Base-by-base conservation (phyloP, 768 basidiomycete species). In the Cystobasidium ongulense region DNA sequence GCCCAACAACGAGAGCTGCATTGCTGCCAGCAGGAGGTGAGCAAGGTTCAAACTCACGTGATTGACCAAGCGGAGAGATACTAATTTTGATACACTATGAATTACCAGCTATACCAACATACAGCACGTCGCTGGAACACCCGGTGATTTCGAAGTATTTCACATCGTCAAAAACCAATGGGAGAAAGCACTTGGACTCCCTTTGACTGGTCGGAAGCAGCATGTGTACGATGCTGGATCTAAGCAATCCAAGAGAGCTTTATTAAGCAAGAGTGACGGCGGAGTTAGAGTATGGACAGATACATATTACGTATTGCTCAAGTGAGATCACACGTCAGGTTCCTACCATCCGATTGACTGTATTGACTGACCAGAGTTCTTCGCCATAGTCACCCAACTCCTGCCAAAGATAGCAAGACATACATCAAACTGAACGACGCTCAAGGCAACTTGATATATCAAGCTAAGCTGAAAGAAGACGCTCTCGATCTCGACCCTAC, bases 301-400 rank as follows among this genome's bases (percentile, higher is more conserved):
- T 76, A 85, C 85, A 41, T 96, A 98, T 81, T 95, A 89, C 81
- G 92, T 94, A 1, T 84, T 92, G 50, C 82, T 95, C 83, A 91
- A 95, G 81, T 89, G 63, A 71, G 52, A 5, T 4, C 23, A 10
- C 18, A 27, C 11, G 27, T 59, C 25, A n/a, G n/a, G n/a, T n/a
- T n/a, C n/a, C n/a, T n/a, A n/a, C n/a, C n/a, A n/a, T n/a, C n/a
- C n/a, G n/a, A n/a, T n/a, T n/a, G n/a, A n/a, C n/a, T n/a, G n/a
- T n/a, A n/a, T n/a, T n/a, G n/a, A 59, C 57, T 59, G 27, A 59
- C 57, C 5, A 15, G 5, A 29, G 52, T 23, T 8, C 1, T n/a
- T 53, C 11, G 15, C 39, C 18, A 29, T 35, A 71, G 68, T 53
- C 54, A 71, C 54, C 68, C 68, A 27, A 46, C 43, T n/a, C 68